Conservation (phyloP, 1,284 basidiomycete genomes). For the Kwoniella shivajii region DNA sequence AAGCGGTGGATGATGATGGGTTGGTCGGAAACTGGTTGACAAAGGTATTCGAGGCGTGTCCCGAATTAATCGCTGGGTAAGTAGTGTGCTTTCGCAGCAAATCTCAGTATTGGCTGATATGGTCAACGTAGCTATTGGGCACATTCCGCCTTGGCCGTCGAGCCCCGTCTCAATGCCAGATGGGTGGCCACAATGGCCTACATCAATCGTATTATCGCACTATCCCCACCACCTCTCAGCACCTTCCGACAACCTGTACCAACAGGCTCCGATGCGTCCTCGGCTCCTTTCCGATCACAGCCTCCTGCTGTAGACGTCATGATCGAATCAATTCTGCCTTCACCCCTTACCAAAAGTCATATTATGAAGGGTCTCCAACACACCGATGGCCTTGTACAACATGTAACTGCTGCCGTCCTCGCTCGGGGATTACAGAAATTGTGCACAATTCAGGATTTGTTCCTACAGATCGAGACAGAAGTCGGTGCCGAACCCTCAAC, state of each 20-base stretch:
- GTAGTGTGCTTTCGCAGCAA: conserved; percentile 36
- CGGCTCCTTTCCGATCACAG: conserved; percentile 54
- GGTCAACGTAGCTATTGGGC: conserved; percentile 68
- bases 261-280: conserved; percentile 25
- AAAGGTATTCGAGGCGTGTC: conserved; percentile 75
- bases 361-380: conserved; percentile 78
- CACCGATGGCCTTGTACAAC: conserved; percentile 73
- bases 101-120: conserved; percentile 16
- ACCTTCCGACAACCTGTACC: conserved; percentile 59
- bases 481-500: conserved; percentile 57
- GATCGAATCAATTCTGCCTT: conserved; percentile 75
- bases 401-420: conserved; percentile 74
- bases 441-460: conserved; percentile 59
- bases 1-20: conserved; percentile 79
- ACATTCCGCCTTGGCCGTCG: conserved; percentile 71
- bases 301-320: conserved; percentile 72
- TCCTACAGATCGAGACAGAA: conserved; percentile 60
- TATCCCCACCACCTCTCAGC: conserved; percentile 65
- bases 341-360: conserved; percentile 67
- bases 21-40: conserved; percentile 76
- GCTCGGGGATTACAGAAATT: conserved; percentile 73
- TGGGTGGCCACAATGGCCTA: conserved; percentile 89
- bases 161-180: conserved; percentile 80
- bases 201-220: conserved; percentile 72
- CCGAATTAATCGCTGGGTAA: conserved; percentile 79